Base-by-base conservation (phyloP, 805 yeast species). In the Zygoascus tannicola region DNA sequence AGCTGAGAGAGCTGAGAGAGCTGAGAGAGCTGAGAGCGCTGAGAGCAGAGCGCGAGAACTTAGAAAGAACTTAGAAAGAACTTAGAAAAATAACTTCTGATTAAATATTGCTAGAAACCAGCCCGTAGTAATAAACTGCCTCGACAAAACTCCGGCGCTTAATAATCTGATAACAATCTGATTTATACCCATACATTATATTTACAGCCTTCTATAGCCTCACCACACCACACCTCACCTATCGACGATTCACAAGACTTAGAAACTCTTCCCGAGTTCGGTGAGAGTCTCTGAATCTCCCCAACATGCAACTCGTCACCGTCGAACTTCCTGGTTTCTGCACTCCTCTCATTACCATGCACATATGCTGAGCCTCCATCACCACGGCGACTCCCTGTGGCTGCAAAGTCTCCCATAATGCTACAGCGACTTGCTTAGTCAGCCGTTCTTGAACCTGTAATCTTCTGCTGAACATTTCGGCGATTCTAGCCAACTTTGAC, bases 301-400 rank as follows among this genome's bases (percentile, higher is more conserved):
- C 98, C 55, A 92, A 73, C 97, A 92, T 90, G 60, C 97, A 90
- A 57, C 95, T 85, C 16, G 98, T 92, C 28, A 87, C 80, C 2
- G 98, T 92, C 16, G 84, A 75, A 16, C 95, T 83, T 1, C 97
- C 97, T 0, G 95, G 78, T 65, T 92, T 92, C 64, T 92, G 97
- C 22, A 92, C 85, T 45, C 98, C 98, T 60, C 98, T 76, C 62
- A 94, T 85, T 22, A 90, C 97, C 98, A 92, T 92, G 64, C 98
- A 92, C 98, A 92, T 92, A 62, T 92, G 98, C 2, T 90, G 77
- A 16, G 97, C 97, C 65, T 92, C 98, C 57, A 92, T 87, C 22
- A 92, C 97, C 34, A 92, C 98, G 1, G 97, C 98, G 5, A 92
- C 98, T 49, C 98, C 98, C 57, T 88, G 75, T 15, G 98, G 98